Conservation (phyloP, 805 yeast genomes). For the Teunomyces panamensis region DNA sequence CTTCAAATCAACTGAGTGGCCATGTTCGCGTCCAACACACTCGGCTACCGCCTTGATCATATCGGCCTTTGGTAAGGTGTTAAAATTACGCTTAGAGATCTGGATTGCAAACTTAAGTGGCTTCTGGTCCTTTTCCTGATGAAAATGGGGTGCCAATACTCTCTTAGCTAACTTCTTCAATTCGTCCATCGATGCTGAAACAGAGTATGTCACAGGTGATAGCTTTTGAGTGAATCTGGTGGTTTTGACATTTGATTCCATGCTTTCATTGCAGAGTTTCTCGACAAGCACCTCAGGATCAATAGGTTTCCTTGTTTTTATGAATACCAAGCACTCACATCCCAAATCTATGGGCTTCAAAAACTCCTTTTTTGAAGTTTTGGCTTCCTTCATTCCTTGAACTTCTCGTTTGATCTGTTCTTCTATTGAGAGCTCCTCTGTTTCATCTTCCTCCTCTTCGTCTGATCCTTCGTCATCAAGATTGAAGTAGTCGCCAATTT, state of each 20-base stretch:
- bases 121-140: slow-evolving; percentile 37
- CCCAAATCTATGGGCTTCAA: slow-evolving; percentile 61
- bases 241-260: slow-evolving; percentile 48
- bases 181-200: slow-evolving; percentile 69
- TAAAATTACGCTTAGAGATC: slow-evolving; percentile 75
- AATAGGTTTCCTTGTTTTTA: slow-evolving; percentile 76
- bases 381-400: slow-evolving; percentile 51
- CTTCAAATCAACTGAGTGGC: slow-evolving; percentile 79
- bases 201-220: slow-evolving; percentile 76
- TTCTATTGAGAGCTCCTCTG: slow-evolving; percentile 57
- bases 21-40: slow-evolving; percentile 63
- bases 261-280: slow-evolving; percentile 59
- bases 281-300: slow-evolving; percentile 72
- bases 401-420: slow-evolving; percentile 72
- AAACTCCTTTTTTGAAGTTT: slow-evolving; percentile 42
- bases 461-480: slow-evolving; percentile 18
- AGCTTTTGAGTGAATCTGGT: slow-evolving; percentile 76
- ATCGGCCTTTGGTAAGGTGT: slow-evolving; percentile 65
- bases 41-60: slow-evolving; percentile 72
- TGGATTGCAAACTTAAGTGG: slow-evolving; percentile 72
- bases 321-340: slow-evolving; percentile 82
- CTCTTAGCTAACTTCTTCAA: slow-evolving; percentile 54
- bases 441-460: slow-evolving; percentile 17
- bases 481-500: slow-evolving; percentile 33
- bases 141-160: slow-evolving; percentile 70